Base-by-base conservation (phyloP, 345 rosid species). In the Odontarrhena argentea region DNA sequence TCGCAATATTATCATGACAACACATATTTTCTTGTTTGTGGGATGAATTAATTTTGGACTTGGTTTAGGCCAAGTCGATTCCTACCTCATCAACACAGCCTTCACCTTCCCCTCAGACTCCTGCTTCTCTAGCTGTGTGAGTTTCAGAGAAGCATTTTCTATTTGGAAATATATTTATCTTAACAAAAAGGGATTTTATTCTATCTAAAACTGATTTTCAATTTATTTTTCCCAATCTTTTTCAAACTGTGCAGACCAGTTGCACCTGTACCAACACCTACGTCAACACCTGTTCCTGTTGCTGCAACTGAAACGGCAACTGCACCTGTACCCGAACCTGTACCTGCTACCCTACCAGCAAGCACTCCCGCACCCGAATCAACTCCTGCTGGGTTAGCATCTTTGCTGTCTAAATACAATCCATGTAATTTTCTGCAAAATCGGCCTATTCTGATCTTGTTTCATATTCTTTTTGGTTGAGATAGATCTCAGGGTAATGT, bases 401-500 rank as follows among this genome's bases (percentile, higher is more conserved):
- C 40, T 74, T 47, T 65, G 65, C 83, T 47, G 64, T 62, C 32
- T 67, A 80, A 18, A 50, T 82, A 1, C 58, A 59, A 53, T 45
- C 71, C 47, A 30, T 73, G 9, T n/a, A 49, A 41, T 44, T 22
- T 43, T 54, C 22, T 12, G 34, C 46, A 60, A 60, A 6, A 37
- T 24, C 65, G 37, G 45, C 67, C 22, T 48, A 11, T 8, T 63
- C 46, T 44, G 11, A 36, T 65, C 30, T 8, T 43, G 36, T 64
- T 61, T 22, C 50, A 5, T 14, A 30, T 45, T 36, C 2, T 12
- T 38, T 26, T 74, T 69, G 70, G 50, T 18, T 69, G 65, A 59
- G 65, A 61, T 85, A 91, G 96, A 80, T 51, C 80, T 41, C 87
- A 78, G 26, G 44, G 78, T 60, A 83, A 80, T 82, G 81, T 78